Percentiles rank a stretch among this genome's conserved stretches.
Evolutionary conservation across 345 rosid species (phyloP).

Genomic region (Eucalyptus erythrocorys): DNA sequence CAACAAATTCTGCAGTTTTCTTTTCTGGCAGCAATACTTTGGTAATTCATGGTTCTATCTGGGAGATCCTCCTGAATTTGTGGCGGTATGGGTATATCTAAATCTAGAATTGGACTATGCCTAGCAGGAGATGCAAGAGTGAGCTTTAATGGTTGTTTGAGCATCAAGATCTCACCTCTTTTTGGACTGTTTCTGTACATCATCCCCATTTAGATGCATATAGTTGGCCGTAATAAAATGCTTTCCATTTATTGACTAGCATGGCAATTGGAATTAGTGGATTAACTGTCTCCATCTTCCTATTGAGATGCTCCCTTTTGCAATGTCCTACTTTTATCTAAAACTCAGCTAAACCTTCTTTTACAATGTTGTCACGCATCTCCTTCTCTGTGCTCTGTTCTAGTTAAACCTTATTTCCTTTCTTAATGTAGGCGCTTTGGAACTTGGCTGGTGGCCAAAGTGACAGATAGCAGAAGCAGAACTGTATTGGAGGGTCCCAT

Average conservation of each 20-base stretch:
- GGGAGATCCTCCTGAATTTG: not conserved
- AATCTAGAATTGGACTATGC: not conserved
- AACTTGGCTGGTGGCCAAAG: constrained; percentile 48
- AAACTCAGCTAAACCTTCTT: not conserved
- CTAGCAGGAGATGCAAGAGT: not conserved
- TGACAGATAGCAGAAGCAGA: constrained; percentile 10
- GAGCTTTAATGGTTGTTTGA: not conserved
- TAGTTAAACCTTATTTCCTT: not conserved
- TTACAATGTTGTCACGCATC: not conserved
- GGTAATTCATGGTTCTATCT: not conserved
- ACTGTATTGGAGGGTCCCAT: constrained; percentile 35
- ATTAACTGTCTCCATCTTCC: not conserved
- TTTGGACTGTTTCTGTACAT: not conserved
- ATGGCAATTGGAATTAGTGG: not conserved
- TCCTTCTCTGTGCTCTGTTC: not conserved
- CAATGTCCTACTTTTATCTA: not conserved
- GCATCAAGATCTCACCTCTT: not conserved
- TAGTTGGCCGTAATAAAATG: not conserved
- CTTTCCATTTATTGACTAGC: not conserved
- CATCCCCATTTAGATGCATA: not conserved
- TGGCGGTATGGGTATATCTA: not conserved
- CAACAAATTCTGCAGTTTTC: not conserved
- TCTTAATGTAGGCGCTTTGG: constrained; percentile 32
- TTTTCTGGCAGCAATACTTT: not conserved
- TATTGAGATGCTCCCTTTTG: not conserved